Evolutionary conservation across 345 rosid species (phyloP).

Genomic region (Clarkia xantiana): DNA sequence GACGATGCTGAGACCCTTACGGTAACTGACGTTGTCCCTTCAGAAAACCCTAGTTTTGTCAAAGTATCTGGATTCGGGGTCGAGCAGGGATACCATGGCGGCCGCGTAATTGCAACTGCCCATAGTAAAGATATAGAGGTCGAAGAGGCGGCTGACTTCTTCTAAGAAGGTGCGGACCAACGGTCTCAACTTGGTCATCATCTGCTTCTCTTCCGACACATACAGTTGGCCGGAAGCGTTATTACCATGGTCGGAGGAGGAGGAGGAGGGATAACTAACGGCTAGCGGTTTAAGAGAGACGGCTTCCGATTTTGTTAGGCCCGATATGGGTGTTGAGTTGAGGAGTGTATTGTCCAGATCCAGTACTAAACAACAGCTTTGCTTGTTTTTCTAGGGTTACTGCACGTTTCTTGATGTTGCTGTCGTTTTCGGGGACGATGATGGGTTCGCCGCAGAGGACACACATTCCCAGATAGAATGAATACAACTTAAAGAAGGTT

Average conservation of each 20-base stretch:
- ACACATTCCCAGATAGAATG: too few species aligned
- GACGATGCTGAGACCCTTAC: conserved; percentile 1
- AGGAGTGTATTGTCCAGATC: conserved; percentile 2
- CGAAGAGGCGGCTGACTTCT: conserved; percentile 4
- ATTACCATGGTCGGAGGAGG: too few species aligned
- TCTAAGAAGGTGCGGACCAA: not conserved
- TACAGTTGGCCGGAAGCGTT: not conserved
- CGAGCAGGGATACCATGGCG: not conserved
- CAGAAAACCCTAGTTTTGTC: not conserved
- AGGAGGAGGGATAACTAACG: not conserved
- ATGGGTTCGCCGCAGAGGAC: too few species aligned
- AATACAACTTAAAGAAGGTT: too few species aligned
- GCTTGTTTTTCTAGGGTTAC: too few species aligned
- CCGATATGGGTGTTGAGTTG: not conserved
- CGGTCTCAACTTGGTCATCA: conserved; percentile 1
- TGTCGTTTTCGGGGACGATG: too few species aligned
- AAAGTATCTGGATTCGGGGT: not conserved
- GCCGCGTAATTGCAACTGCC: not conserved
- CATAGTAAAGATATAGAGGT: not conserved
- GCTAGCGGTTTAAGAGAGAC: not conserved
- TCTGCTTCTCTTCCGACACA: not conserved
- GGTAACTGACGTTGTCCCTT: not conserved
- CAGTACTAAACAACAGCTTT: conserved; percentile 5
- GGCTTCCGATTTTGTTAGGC: too few species aligned
- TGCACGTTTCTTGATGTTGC: too few species aligned